Evolutionary conservation across 2,329 filamentous ascomycete species (phyloP).

Genomic region (Phaeomoniella chlamydospora): DNA sequence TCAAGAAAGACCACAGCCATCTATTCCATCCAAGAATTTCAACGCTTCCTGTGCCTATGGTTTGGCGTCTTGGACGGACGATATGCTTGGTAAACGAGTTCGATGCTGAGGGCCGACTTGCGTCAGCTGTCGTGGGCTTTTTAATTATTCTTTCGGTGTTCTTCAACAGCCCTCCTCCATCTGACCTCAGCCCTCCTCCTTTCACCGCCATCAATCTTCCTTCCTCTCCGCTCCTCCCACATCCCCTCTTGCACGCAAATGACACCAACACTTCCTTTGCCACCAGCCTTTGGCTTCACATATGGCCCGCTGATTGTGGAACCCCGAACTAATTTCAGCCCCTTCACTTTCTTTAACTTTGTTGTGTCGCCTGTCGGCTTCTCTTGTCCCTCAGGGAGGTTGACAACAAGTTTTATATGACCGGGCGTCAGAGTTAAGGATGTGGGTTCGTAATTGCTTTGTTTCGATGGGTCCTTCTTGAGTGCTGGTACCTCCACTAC

Average conservation of each 20-base stretch:
- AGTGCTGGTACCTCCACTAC: constrained; percentile 39
- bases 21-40: no score
- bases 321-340: constrained; percentile 54
- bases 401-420: constrained; percentile 45
- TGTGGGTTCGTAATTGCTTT: constrained; percentile 7
- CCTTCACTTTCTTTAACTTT: constrained; percentile 40
- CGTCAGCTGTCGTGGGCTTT: no score
- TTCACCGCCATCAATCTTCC: constrained; percentile 94
- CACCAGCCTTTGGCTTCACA: constrained; percentile 52
- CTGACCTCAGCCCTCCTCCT: constrained; percentile 72
- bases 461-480: constrained; percentile 8
- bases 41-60: no score
- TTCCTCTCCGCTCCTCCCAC: constrained; percentile 78
- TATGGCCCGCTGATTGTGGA: constrained; percentile 62
- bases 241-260: constrained; percentile 70
- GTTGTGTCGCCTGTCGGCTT: constrained; percentile 34
- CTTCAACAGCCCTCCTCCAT: constrained; percentile 69
- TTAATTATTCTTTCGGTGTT: constrained; percentile 69
- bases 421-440: constrained; percentile 39
- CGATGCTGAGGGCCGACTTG: no score
- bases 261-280: constrained; percentile 43
- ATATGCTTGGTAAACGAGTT: no score
- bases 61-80: no score
- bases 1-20: no score
- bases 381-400: constrained; percentile 40